These are phyloP conservation scores for Globisporangium abappressorium DNA, from an alignment of 352 stramenopile species.

Conservation along the genomic window DNA sequence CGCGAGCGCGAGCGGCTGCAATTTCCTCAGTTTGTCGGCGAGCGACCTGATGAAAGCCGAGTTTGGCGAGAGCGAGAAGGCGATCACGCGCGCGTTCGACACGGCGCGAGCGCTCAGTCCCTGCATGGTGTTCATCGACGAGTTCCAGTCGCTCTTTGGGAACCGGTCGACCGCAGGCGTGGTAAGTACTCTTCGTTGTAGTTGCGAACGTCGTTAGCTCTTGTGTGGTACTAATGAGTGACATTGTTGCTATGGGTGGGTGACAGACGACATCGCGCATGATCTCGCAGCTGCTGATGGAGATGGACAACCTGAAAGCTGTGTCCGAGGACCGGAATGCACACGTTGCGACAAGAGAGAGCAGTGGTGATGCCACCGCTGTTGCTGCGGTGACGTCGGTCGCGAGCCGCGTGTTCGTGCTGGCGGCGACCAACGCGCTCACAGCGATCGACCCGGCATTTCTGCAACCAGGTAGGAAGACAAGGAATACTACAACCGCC, in stretches of 20 bases:
- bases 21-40: constrained; percentile 76
- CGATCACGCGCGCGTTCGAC: constrained; percentile 67
- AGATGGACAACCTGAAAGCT: constrained; percentile 72
- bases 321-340: constrained; percentile 42
- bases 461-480: constrained; percentile 58
- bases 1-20: constrained; percentile 74
- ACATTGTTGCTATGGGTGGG: background rate
- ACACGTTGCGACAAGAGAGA: constrained; percentile 9
- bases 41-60: constrained; percentile 81
- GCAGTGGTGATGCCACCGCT: background rate
- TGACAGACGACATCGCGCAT: constrained; percentile 70
- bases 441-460: constrained; percentile 79
- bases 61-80: constrained; percentile 84
- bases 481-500: background rate
- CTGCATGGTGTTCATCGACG: constrained; percentile 87
- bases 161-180: constrained; percentile 66
- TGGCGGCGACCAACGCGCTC: constrained; percentile 76
- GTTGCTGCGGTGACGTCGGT: constrained; percentile 23
- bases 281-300: constrained; percentile 83
- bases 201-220: background rate
- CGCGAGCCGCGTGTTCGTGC: constrained; percentile 63
- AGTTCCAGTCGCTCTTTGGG: constrained; percentile 86
- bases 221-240: background rate
- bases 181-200: constrained; percentile 16
- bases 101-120: constrained; percentile 69